Evolutionary conservation across 768 basidiomycete genomes (phyloP), one percentile per base, ranked within the genome.

Genomic region (Kwoniella newhampshirensis): DNA sequence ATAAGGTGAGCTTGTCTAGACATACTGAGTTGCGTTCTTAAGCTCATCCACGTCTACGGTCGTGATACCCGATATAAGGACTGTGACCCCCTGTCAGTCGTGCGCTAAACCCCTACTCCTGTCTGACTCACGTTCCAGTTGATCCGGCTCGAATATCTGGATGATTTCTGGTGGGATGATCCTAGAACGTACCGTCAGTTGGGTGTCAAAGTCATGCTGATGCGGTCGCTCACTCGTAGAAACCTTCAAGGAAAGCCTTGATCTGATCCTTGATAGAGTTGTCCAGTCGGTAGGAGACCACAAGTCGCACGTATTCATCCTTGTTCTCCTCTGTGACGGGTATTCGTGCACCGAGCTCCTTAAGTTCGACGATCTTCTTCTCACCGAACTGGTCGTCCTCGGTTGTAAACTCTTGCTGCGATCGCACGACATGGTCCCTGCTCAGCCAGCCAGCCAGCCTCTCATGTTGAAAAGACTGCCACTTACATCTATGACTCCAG

Each of bases 371-470:
- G 41, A 92, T 85, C 63, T 89, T 88, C 66, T 86, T 91, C 57
- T 88, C 84, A 50, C 96, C 96, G 69, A 99, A 98, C 86, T 97
- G 91, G 61, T 98, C 94, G 0, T 89, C 89, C 35, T 99, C 94
- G 28, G 93, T 87, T 60, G 90, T 91, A 79, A 98, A 98, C 13
- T 86, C 96, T 57, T 97, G 81, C 59, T 99, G 91, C 63, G 93
- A 82, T 78, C 20, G n/a, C n/a, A 17, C 8, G 18, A 30, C 51
- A 43, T 49, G 8, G 25, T 32, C 17, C 17, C 4, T 15, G 27
- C 28, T 51, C 20, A 50, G 17, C 20, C 20, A 7, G 6, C 4
- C 35, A 47, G 28, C 21, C 26, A 47, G 26, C n/a, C n/a, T n/a
- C n/a, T n/a, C n/a, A n/a, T n/a, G n/a, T n/a, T n/a, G n/a, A n/a